Conservation (phyloP, 1,139 yeast species). For the Pichia sp. region DNA sequence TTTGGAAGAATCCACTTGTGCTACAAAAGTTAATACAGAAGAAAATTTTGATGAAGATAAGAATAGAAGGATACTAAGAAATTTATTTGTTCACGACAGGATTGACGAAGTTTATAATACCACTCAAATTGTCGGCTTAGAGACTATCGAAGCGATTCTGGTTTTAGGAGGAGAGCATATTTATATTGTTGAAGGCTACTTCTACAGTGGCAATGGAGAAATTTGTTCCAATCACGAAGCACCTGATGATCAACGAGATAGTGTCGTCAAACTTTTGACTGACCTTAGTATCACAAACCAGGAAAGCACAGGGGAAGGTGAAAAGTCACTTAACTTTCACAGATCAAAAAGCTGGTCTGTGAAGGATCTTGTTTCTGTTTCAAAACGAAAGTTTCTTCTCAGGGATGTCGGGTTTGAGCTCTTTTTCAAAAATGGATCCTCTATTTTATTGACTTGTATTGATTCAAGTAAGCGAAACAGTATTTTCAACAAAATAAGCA, state of each 20-base stretch:
- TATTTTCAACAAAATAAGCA: constrained; percentile 46
- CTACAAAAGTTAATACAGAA: constrained; percentile 35
- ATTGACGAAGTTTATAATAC: constrained; percentile 71
- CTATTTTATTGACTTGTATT: constrained; percentile 57
- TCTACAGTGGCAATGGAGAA: constrained; percentile 51
- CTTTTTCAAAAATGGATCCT: constrained; percentile 69
- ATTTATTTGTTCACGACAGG: constrained; percentile 66
- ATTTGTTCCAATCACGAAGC: constrained; percentile 69
- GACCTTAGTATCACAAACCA: constrained; percentile 24
- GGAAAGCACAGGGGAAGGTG: constrained; percentile 21
- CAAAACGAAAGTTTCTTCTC: constrained; percentile 68
- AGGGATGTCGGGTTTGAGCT: constrained; percentile 78
- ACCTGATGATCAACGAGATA: constrained; percentile 56
- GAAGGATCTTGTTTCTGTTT: constrained; percentile 52
- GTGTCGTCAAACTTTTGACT: constrained; percentile 57
- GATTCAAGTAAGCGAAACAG: constrained; percentile 51
- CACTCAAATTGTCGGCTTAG: constrained; percentile 68
- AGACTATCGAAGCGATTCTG: constrained; percentile 67
- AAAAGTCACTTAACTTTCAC: constrained; percentile 31
- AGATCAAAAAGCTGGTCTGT: constrained; percentile 19
- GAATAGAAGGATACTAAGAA: constrained; percentile 67
- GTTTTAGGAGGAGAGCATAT: constrained; percentile 61
- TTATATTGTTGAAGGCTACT: constrained; percentile 67
- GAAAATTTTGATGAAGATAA: constrained; percentile 55
- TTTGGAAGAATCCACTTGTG: not conserved